A percentile compares a stretch with the other conserved stretches of the same genome.
Conservation (phyloP, 2,329 filamentous ascomycete species). For the Clarireedia paspali region DNA sequence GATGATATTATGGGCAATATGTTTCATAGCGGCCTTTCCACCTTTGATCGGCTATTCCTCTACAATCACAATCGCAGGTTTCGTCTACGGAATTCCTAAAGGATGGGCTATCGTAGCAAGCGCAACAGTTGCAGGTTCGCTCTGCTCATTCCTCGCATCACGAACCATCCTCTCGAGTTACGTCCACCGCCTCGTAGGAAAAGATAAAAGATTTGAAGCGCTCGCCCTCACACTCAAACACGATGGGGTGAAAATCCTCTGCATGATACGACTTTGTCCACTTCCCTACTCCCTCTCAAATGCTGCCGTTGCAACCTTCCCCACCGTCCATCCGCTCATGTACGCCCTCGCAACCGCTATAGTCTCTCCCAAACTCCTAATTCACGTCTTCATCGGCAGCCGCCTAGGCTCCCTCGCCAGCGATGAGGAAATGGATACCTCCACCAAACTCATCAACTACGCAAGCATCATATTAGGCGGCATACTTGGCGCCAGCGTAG, state of each 20-base stretch:
- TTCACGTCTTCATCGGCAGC: constrained; percentile 88
- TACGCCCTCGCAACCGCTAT: constrained; percentile 80
- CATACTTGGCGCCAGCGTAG: constrained; percentile 65
- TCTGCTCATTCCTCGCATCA: constrained; percentile 71
- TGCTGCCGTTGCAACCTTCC: constrained; percentile 88
- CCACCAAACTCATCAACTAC: constrained; percentile 78
- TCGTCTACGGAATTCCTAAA: constrained; percentile 63
- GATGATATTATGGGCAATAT: constrained; percentile 57
- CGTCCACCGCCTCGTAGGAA: constrained; percentile 72
- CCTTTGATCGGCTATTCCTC: constrained; percentile 65
- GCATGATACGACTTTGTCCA: constrained; percentile 88
- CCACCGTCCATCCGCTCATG: constrained; percentile 67
- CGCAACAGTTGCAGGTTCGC: constrained; percentile 71
- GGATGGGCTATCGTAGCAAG: constrained; percentile 66
- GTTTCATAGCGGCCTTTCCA: constrained; percentile 61
- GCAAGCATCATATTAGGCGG: constrained; percentile 67
- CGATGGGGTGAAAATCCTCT: constrained; percentile 81
- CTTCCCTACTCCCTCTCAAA: constrained; percentile 91
- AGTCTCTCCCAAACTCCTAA: constrained; percentile 76
- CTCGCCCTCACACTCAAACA: constrained; percentile 80
- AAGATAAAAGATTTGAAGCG: constrained; percentile 81
- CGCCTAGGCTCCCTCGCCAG: constrained; percentile 74
- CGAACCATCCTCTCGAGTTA: constrained; percentile 71
- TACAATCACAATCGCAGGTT: constrained; percentile 59
- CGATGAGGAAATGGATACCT: constrained; percentile 72